Conservation (phyloP, 2,329 filamentous ascomycete species). For the Samsoniella hepiali region DNA sequence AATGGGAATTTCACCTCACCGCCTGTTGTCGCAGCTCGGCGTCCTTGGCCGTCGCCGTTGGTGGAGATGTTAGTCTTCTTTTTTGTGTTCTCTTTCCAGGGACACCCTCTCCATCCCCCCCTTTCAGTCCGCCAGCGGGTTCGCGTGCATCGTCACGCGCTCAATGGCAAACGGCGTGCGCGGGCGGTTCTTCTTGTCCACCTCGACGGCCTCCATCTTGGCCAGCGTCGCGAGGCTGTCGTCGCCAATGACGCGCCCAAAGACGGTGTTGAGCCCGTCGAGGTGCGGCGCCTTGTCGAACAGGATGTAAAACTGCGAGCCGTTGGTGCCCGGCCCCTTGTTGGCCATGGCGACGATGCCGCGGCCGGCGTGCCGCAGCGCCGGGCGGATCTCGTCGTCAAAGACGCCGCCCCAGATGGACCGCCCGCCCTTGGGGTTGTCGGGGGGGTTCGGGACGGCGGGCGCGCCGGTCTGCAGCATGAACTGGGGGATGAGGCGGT, state of each 20-base stretch:
- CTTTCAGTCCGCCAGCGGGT: conserved; percentile 64
- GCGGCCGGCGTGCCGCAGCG: conserved; percentile 64
- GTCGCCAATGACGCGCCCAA: conserved; percentile 69
- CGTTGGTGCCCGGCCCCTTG: conserved; percentile 70
- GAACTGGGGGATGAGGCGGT: conserved; percentile 76
- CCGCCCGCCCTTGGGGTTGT: conserved; percentile 63
- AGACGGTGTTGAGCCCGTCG: conserved; percentile 81
- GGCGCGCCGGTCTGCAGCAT: conserved; percentile 75
- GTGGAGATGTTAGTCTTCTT: not conserved
- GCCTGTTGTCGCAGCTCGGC: not conserved
- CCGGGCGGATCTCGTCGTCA: conserved; percentile 75
- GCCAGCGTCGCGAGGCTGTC: conserved; percentile 63
- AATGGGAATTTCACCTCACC: not conserved
- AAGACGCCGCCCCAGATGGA: conserved; percentile 74
- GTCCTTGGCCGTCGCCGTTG: not conserved
- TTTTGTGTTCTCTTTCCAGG: not conserved
- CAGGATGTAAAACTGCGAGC: conserved; percentile 77
- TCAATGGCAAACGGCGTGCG: conserved; percentile 65
- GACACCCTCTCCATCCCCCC: not conserved
- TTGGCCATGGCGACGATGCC: conserved; percentile 78
- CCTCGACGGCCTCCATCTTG: conserved; percentile 66
- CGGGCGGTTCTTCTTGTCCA: conserved; percentile 76
- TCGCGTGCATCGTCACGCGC: conserved; percentile 71
- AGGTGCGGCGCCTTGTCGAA: conserved; percentile 76
- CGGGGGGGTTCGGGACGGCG: conserved; percentile 45